These are phyloP conservation scores for Argentina anserina DNA, from an alignment of 306 rosid genomes.

Conservation along the genomic window DNA sequence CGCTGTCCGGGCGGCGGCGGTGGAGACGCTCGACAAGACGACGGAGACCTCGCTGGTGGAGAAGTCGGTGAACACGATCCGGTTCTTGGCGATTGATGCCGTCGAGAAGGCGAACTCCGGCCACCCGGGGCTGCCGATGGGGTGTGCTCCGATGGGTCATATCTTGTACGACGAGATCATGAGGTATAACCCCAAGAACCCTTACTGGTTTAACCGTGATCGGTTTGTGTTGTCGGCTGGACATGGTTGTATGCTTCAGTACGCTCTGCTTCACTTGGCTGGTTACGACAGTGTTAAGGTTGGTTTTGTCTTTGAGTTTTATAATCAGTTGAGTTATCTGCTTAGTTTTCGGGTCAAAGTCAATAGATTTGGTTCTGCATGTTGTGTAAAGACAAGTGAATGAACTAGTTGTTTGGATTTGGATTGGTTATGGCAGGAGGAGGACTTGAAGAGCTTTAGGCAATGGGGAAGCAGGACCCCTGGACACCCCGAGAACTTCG, in stretches of 20 bases:
- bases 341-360: neutral
- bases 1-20: constrained; percentile 42
- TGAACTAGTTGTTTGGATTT: constrained; percentile 14
- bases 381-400: neutral
- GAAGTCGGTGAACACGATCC: constrained; percentile 87
- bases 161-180: constrained; percentile 77
- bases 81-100: constrained; percentile 76
- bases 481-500: constrained; percentile 98
- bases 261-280: constrained; percentile 90
- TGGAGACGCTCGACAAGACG: constrained; percentile 45
- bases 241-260: constrained; percentile 95
- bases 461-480: constrained; percentile 96
- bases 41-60: constrained; percentile 57
- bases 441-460: constrained; percentile 78
- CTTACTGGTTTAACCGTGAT: constrained; percentile 93
- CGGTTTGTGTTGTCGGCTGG: constrained; percentile 95
- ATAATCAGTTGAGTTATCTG: neutral
- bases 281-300: constrained; percentile 90
- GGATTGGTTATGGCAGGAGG: constrained; percentile 55
- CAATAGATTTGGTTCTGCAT: neutral
- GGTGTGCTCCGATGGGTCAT: constrained; percentile 97
- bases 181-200: constrained; percentile 90
- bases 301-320: neutral
- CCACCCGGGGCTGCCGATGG: constrained; percentile 98
- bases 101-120: constrained; percentile 96